phyloP scores from a whole-genome alignment of 2,329 filamentous ascomycete species.

The Beauveria brongniartii region DNA sequence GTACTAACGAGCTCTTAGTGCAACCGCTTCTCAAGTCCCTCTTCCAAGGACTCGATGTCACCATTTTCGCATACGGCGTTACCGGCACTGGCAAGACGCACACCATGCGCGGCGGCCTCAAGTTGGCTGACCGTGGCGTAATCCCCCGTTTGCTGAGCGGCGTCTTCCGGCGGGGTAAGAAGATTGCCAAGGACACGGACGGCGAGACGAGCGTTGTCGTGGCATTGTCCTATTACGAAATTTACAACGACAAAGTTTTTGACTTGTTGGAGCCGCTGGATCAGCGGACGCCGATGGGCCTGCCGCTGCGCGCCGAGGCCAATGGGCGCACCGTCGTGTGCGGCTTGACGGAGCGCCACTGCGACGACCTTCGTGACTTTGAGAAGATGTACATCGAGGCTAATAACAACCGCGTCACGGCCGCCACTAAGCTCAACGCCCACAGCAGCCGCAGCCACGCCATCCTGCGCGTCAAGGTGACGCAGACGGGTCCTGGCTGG shows the following conservation, averaged over 20 bases:
- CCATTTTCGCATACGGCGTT: slow-evolving; percentile 86
- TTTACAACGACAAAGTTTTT: slow-evolving; percentile 93
- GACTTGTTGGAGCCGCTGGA: slow-evolving; percentile 84
- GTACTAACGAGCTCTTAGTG: slow-evolving; percentile 42
- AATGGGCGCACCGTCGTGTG: slow-evolving; percentile 82
- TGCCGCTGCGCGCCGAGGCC: slow-evolving; percentile 78
- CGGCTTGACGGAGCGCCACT: slow-evolving; percentile 74
- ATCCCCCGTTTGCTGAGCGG: slow-evolving; percentile 79
- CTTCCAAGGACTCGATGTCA: slow-evolving; percentile 82
- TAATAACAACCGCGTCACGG: slow-evolving; percentile 83
- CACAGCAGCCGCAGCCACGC: slow-evolving; percentile 87
- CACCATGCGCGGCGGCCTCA: slow-evolving; percentile 88
- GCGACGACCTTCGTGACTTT: slow-evolving; percentile 81
- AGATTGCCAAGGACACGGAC: slow-evolving; percentile 70
- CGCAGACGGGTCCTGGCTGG: slow-evolving; percentile 61
- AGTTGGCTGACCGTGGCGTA: slow-evolving; percentile 75
- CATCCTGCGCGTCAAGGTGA: slow-evolving; percentile 82
- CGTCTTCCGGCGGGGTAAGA: slow-evolving; percentile 78
- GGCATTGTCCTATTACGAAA: slow-evolving; percentile 85
- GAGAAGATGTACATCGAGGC: slow-evolving; percentile 85
- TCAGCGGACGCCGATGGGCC: slow-evolving; percentile 71
- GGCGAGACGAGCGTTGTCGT: slow-evolving; percentile 66
- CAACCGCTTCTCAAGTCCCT: slow-evolving; percentile 84
- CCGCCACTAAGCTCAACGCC: slow-evolving; percentile 84
- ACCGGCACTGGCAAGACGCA: slow-evolving; percentile 93